Conservation (phyloP, 192 early-diverging fungal genomes). For the Lunasporangiospora selenospora region DNA sequence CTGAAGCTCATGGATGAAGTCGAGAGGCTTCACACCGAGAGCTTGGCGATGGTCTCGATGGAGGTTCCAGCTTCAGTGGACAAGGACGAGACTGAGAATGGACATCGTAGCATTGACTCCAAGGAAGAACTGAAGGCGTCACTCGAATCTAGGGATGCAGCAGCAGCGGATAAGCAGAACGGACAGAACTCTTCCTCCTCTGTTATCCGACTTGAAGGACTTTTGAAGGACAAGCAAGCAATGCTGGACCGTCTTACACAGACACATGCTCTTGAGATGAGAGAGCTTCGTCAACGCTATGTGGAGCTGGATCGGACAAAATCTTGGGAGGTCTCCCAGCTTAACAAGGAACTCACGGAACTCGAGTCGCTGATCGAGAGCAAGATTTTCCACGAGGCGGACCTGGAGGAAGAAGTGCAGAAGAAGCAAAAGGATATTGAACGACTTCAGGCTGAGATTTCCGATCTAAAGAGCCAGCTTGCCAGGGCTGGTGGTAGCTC, state of each 20-base stretch:
- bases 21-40: slow-evolving; percentile 70
- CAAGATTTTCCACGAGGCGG: slow-evolving; percentile 76
- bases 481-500: too few species aligned
- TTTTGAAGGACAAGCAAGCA: slow-evolving; percentile 52
- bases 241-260: slow-evolving; percentile 53
- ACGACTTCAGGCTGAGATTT: slow-evolving; percentile 53
- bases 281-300: slow-evolving; percentile 55
- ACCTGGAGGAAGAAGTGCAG: slow-evolving; percentile 67
- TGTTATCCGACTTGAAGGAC: slow-evolving; percentile 36
- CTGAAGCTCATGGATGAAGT: slow-evolving; percentile 79
- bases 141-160: slow-evolving; percentile 43
- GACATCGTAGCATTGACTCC: slow-evolving; percentile 4
- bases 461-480: slow-evolving; percentile 59
- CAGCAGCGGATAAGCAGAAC: slow-evolving; percentile 4
- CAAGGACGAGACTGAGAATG: slow-evolving; percentile 16
- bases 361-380: slow-evolving; percentile 76
- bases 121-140: slow-evolving; percentile 48
- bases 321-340: slow-evolving; percentile 59
- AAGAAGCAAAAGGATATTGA: slow-evolving; percentile 51
- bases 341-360: slow-evolving; percentile 71
- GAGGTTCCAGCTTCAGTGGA: slow-evolving; percentile 12
- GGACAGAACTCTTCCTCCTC: slow-evolving; percentile 33
- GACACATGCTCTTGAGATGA: slow-evolving; percentile 59
- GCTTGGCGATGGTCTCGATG: slow-evolving; percentile 18
- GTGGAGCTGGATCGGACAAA: slow-evolving; percentile 65